These are phyloP conservation scores for Dictyophora rubrovolvata DNA, from an alignment of 768 basidiomycete genomes.

Conservation along the genomic window DNA sequence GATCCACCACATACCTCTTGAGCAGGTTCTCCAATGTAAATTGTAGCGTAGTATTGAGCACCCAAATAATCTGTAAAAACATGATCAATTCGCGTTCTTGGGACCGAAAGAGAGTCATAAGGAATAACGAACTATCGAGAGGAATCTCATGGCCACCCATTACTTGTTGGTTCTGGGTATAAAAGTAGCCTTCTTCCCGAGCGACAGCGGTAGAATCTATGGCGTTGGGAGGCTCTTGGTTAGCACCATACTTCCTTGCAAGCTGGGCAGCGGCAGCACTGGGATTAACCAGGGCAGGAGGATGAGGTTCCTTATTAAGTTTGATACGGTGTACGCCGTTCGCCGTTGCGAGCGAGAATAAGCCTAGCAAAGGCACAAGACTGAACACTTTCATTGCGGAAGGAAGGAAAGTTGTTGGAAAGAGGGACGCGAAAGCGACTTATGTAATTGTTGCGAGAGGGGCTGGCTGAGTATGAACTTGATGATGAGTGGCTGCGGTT, in stretches of 20 bases:
- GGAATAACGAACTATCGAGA: conserved; percentile 62
- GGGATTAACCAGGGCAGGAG: conserved; percentile 44
- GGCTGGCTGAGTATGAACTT: background rate
- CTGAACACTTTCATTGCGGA: conserved; percentile 34
- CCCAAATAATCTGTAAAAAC: conserved; percentile 79
- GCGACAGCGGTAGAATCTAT: background rate
- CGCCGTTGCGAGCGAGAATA: conserved; percentile 36
- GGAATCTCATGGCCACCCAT: conserved; percentile 82
- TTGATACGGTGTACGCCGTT: conserved; percentile 73
- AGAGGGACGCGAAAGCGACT: conserved; percentile 1
- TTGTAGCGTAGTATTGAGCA: conserved; percentile 92
- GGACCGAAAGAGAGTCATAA: background rate
- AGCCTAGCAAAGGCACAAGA: conserved; percentile 27
- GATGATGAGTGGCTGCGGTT: too few species aligned
- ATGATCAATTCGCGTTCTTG: conserved; percentile 6
- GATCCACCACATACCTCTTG: conserved; percentile 48
- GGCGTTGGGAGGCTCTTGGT: conserved; percentile 52
- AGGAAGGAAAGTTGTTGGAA: conserved; percentile 12
- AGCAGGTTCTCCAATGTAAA: conserved; percentile 71
- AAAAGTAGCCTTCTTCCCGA: conserved; percentile 50
- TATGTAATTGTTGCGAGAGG: background rate
- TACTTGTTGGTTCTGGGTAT: conserved; percentile 57
- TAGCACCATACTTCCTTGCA: conserved; percentile 85
- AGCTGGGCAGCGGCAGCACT: conserved; percentile 73
- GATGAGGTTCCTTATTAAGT: conserved; percentile 67